These are phyloP conservation scores for Scutellaria barbata DNA, from an alignment of 257 asterid species.

Conservation along the genomic window DNA sequence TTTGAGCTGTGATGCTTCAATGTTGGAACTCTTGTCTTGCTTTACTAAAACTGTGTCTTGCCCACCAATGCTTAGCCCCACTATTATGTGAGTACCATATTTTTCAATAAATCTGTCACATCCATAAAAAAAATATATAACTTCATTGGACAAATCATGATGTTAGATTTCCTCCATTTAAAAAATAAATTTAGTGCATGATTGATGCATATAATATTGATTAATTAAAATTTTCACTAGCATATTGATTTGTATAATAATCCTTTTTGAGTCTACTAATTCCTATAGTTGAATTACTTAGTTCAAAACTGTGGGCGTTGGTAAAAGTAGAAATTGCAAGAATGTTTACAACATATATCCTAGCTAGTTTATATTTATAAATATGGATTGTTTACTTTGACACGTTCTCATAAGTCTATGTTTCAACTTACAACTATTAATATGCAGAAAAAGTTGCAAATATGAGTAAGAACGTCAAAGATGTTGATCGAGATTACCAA, in stretches of 20 bases:
- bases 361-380: background rate
- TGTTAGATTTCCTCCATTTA: background rate
- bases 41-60: slow-evolving; percentile 78
- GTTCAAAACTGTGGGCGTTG: slow-evolving; percentile 21
- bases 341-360: background rate
- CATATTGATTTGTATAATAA: too few relatives aligned
- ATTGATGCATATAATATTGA: too few relatives aligned
- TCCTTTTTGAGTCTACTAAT: too few relatives aligned
- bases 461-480: slow-evolving; percentile 26
- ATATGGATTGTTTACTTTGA: slow-evolving; percentile 8
- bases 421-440: background rate
- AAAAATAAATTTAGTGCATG: too few relatives aligned
- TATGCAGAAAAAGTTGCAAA: background rate
- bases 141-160: background rate
- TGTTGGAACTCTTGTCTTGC: slow-evolving; percentile 68
- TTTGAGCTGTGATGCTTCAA: slow-evolving; percentile 81
- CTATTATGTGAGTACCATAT: slow-evolving; percentile 91
- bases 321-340: background rate
- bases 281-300: background rate
- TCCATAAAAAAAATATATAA: slow-evolving; percentile 24
- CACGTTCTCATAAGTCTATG: slow-evolving; percentile 16
- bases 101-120: slow-evolving; percentile 86
- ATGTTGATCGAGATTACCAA: slow-evolving; percentile 17
- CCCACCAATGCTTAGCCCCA: slow-evolving; percentile 93
- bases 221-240: too few relatives aligned